These are phyloP conservation scores for Aspergillus ochraceus DNA, from an alignment of 2,329 filamentous ascomycete genomes.

Conservation along the genomic window DNA sequence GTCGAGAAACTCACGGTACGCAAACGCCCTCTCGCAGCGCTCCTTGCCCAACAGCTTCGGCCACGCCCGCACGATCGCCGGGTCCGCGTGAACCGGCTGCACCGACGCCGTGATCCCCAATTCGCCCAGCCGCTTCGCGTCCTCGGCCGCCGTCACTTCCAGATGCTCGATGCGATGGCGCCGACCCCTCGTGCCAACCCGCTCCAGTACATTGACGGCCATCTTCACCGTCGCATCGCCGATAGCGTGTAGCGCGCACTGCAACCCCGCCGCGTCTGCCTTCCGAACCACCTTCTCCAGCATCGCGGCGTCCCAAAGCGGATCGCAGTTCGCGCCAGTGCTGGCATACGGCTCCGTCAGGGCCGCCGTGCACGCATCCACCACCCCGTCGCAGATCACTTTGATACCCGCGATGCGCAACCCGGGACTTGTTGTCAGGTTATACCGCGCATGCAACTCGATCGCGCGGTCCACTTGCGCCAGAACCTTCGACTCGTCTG, in stretches of 20 bases:
- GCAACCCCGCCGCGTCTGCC: slow-evolving; percentile 45
- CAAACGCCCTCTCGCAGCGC: slow-evolving; percentile 49
- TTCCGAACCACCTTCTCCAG: slow-evolving; percentile 44
- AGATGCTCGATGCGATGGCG: slow-evolving; percentile 55
- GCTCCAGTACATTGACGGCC: slow-evolving; percentile 43
- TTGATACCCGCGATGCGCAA: slow-evolving; percentile 51
- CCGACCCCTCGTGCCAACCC: slow-evolving; percentile 29
- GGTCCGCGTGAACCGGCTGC: slow-evolving; percentile 42
- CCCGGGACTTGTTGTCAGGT: slow-evolving; percentile 41
- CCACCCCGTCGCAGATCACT: slow-evolving; percentile 51
- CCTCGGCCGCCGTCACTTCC: slow-evolving; percentile 48
- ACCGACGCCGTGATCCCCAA: slow-evolving; percentile 47
- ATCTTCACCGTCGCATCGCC: slow-evolving; percentile 48
- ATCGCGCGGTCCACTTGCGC: slow-evolving; percentile 50
- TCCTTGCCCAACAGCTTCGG: slow-evolving; percentile 44
- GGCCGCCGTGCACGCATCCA: slow-evolving; percentile 45
- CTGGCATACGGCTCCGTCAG: slow-evolving; percentile 35
- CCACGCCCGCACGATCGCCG: slow-evolving; percentile 51
- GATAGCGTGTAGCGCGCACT: slow-evolving; percentile 53
- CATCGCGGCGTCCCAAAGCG: slow-evolving; percentile 46
- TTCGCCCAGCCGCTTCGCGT: slow-evolving; percentile 46
- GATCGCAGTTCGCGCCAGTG: slow-evolving; percentile 35
- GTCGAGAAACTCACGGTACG: slow-evolving; percentile 49
- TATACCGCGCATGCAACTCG: slow-evolving; percentile 41
- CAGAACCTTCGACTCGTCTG: slow-evolving; percentile 37